A percentile compares a stretch with the other conserved stretches of the same genome.
Conservation (phyloP, 2,329 filamentous ascomycete genomes). For the Eutypella sp. region DNA sequence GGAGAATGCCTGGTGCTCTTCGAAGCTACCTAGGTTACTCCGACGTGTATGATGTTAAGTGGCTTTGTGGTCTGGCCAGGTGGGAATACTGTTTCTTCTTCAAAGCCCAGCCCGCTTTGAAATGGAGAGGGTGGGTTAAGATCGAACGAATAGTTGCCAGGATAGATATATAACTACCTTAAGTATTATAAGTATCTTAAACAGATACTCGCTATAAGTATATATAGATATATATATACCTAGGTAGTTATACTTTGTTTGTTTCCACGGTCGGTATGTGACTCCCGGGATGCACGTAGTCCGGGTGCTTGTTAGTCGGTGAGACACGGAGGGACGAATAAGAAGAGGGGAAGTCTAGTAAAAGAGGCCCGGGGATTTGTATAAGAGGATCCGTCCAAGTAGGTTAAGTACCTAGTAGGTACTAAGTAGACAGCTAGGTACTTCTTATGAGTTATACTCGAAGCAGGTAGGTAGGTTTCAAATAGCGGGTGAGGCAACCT, state of each 20-base stretch:
- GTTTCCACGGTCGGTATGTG: no score
- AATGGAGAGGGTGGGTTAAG: not conserved
- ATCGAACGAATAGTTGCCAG: not conserved
- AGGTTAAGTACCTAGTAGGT: not conserved
- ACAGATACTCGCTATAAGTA: no score
- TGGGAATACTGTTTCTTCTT: not conserved
- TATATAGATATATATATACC: not conserved
- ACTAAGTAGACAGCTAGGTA: no score
- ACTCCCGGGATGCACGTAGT: no score
- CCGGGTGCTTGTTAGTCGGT: no score
- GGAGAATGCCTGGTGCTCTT: no score
- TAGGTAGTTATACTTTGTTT: no score
- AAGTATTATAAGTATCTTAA: not conserved
- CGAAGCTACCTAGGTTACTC: no score
- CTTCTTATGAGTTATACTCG: no score
- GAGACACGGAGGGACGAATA: not conserved
- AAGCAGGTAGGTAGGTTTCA: no score
- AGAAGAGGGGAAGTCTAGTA: not conserved
- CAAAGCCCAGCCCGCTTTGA: not conserved
- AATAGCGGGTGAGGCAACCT: no score
- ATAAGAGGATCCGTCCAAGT: not conserved
- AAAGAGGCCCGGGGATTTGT: not conserved
- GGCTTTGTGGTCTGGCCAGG: not conserved
- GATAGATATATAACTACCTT: not conserved
- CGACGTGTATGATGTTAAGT: no score